Evolutionary conservation across 768 basidiomycete genomes (phyloP), one percentile per base, ranked within the genome.

Genomic region (Clavulina sp.): DNA sequence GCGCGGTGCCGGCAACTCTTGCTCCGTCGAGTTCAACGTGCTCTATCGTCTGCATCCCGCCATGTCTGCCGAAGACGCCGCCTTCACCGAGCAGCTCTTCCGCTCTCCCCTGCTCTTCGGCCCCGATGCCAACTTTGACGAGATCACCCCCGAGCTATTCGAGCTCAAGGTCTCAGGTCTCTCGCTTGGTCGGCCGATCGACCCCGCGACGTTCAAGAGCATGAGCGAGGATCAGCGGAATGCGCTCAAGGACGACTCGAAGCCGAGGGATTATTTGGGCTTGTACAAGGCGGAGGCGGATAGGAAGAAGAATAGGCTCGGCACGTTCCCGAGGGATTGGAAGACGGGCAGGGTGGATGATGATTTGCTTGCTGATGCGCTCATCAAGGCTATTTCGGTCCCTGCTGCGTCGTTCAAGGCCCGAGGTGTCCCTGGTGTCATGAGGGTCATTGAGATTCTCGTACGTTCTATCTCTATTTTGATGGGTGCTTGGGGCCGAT

Each of bases 21-120:
- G 77, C 53, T 83, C 84, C 0, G 61, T 84, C 31, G 85, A 87
- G 64, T 88, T 88, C 69, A 88, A 88, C 58, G 81, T 81, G 58
- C 65, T 88, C 51, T 88, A 88, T 63, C 55, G 60, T 38, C 84
- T 82, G 82, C 82, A 84, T 58, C 67, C 82, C 19, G 70, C 77
- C 1, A 60, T 81, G 1, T 76, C 75, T 4, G 60, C 66, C 48
- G 55, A 68, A 41, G 80, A 84, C 61, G 69, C 71, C 0, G 51
- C 67, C 41, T 82, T 80, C 80, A 74, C 78, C 2, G 67, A 72
- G 44, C 57, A 58, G 19, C 62, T 76, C n/a, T 75, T 85, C 61
- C 36, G 32, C n/a, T n/a, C n/a, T n/a, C n/a, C n/a, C n/a, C n/a
- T 29, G 32, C 2, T 54, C 4, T 55, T 55, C 24, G 28, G 9